A percentile compares a stretch with the other conserved stretches of the same genome.
phyloP scores from a whole-genome alignment of 2,329 filamentous ascomycete genomes.

The Chalaropsis ovoidea region DNA sequence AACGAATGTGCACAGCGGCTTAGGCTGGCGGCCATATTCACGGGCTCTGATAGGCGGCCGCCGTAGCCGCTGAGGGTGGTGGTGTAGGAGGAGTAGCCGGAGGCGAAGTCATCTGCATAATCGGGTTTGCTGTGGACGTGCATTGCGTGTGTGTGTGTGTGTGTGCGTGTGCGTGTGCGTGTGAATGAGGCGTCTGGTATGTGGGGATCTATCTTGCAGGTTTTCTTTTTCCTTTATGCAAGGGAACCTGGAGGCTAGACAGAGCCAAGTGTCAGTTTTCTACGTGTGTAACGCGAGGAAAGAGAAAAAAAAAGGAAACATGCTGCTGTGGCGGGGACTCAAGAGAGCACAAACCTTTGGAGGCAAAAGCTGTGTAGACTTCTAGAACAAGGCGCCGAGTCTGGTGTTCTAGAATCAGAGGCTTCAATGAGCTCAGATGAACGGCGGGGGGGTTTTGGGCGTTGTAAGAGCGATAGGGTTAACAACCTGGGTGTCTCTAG shows the following conservation, averaged over 20 bases:
- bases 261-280: not conserved
- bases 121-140: conserved; percentile 11
- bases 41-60: conserved; percentile 1
- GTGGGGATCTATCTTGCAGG: not conserved
- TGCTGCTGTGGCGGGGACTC: not conserved
- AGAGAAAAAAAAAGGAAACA: not conserved
- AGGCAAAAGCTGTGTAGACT: not conserved
- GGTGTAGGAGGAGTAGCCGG: not conserved
- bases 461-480: too few species aligned
- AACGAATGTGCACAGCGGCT: conserved; percentile 51
- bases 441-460: too few species aligned
- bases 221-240: conserved; percentile 13
- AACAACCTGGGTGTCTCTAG: too few species aligned
- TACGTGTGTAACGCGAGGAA: conserved; percentile 3
- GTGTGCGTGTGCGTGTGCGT: not conserved
- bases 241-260: conserved; percentile 1
- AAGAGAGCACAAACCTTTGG: not conserved
- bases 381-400: not conserved
- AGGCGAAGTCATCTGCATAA: not conserved
- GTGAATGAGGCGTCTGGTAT: not conserved
- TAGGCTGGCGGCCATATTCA: conserved; percentile 21
- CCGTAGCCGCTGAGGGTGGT: conserved; percentile 1
- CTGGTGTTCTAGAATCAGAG: not conserved
- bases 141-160: not conserved
- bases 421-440: too few species aligned